Base-by-base conservation (phyloP, 2,329 filamentous ascomycete genomes). In the Neopestalotiopsis sp. region DNA sequence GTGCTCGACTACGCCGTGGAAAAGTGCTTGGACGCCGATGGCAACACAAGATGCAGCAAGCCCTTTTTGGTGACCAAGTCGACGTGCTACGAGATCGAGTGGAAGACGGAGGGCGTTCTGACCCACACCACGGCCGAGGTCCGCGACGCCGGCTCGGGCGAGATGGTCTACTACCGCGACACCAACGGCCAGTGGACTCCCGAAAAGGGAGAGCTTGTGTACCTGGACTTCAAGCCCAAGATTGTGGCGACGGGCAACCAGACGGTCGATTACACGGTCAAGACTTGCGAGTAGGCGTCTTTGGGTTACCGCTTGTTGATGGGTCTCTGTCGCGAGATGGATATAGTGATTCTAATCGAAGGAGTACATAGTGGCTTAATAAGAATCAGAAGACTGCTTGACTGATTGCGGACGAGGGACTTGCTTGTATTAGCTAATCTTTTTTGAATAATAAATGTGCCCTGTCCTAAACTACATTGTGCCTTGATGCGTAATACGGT, bases 161-260 rank as follows among this genome's bases (percentile, higher is more conserved):
- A 84, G 73, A 69, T 84, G 14, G 82, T 84, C 5, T 84, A 77
- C 71, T 84, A 84, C 70, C 76, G 82, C 14, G 82, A 85, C 70
- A 84, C 82, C 24, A 76, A 84, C 73, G 83, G 82, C 24, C 76
- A 83, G 45, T 85, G 83, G 83, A 81, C 73, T 1, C 79, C 82
- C 0, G 79, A 83, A 71, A 84, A 84, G 78, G 76, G 76, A 10
- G 82, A 84, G 58, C 45, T 68, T 24, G 67, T 66, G 9, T 56
- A 65, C 49, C 20, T 71, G 62, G 45, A 66, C 68, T 69, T 69
- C 64, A 70, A 56, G 38, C 40, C 83, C 17, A 85, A 84, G 78
- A 70, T 85, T 2, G 80, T 79, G 67, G 79, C 77, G 57, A 81
- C 79, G 3, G 82, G 82, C 2, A 84, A 84, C 59, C 76, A 81